phyloP scores from a whole-genome alignment of 2,329 filamentous ascomycete genomes.

The Xylariaceae sp. region DNA sequence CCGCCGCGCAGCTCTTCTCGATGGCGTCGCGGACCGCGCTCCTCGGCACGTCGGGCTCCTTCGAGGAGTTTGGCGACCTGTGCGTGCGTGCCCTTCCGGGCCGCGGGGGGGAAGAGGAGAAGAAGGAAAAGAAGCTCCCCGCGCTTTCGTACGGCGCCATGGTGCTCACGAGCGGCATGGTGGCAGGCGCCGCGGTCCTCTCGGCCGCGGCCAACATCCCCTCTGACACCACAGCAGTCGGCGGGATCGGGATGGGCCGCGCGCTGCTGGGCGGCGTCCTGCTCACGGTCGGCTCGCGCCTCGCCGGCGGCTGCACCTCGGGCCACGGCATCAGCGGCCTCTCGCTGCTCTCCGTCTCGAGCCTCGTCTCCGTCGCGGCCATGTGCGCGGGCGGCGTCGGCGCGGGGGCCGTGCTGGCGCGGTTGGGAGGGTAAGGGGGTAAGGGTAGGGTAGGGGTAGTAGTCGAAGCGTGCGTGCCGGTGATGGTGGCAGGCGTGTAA shows the following conservation, averaged over 20 bases:
- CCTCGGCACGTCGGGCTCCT: slow-evolving; percentile 54
- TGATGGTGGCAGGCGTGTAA: no score
- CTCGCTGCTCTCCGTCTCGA: slow-evolving; percentile 53
- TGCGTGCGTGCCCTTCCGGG: slow-evolving; percentile 34
- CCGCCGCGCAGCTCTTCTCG: slow-evolving; percentile 49
- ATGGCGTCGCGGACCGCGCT: slow-evolving; percentile 44
- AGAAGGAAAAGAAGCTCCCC: no score
- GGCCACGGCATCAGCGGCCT: slow-evolving; percentile 64
- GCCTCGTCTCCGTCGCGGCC: slow-evolving; percentile 51
- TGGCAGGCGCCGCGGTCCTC: slow-evolving; percentile 36
- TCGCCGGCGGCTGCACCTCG: slow-evolving; percentile 61
- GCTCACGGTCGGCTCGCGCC: slow-evolving; percentile 51
- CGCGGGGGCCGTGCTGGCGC: slow-evolving; percentile 8
- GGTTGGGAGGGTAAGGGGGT: no score
- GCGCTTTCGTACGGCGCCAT: slow-evolving; percentile 35
- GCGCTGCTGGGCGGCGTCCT: slow-evolving; percentile 47
- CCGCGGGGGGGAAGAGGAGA: slow-evolving; percentile 23
- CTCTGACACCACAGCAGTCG: slow-evolving; percentile 1
- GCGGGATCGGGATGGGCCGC: slow-evolving; percentile 6
- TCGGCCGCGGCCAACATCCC: slow-evolving; percentile 27
- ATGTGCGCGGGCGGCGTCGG: slow-evolving; percentile 48
- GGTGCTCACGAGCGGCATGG: slow-evolving; percentile 45
- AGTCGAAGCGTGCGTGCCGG: no score
- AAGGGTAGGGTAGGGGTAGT: no score
- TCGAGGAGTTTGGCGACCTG: slow-evolving; percentile 52